Evolutionary conservation across 148 eudicot species (phyloP).

Genomic region (Heliamphora exappendiculata): DNA sequence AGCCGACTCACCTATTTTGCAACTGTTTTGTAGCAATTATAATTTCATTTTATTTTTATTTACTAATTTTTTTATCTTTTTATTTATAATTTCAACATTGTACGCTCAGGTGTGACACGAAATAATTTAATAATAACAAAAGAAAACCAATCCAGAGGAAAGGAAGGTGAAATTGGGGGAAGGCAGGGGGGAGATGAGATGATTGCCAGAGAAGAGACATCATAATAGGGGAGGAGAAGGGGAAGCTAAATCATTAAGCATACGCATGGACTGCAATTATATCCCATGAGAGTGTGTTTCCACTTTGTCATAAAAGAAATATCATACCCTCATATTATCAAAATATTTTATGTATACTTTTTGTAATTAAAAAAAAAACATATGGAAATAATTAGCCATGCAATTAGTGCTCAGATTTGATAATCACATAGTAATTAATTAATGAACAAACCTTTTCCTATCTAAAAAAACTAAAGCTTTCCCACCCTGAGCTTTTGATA

Average conservation of each 20-base stretch:
- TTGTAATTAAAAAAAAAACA: background rate
- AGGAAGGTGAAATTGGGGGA: background rate
- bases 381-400: background rate
- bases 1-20: too few species aligned
- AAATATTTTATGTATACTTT: background rate
- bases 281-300: slow-evolving; percentile 18
- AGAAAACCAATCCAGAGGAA: background rate
- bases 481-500: too few species aligned
- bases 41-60: too few species aligned
- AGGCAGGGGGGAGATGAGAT: too few species aligned
- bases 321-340: background rate
- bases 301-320: background rate
- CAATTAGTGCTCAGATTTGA: background rate
- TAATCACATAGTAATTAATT: too few species aligned
- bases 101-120: too few species aligned
- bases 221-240: slow-evolving; percentile 6
- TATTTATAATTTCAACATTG: too few species aligned
- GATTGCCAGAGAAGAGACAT: background rate
- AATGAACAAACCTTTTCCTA: too few species aligned
- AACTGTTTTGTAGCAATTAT: too few species aligned
- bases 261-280: slow-evolving; percentile 16
- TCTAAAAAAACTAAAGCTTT: too few species aligned
- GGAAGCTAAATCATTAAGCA: slow-evolving; percentile 26
- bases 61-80: too few species aligned
- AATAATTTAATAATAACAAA: too few species aligned